A percentile compares a stretch with the other conserved stretches of the same genome.
phyloP scores from a whole-genome alignment of 768 basidiomycete species.

The Boletus rubescentipes region DNA sequence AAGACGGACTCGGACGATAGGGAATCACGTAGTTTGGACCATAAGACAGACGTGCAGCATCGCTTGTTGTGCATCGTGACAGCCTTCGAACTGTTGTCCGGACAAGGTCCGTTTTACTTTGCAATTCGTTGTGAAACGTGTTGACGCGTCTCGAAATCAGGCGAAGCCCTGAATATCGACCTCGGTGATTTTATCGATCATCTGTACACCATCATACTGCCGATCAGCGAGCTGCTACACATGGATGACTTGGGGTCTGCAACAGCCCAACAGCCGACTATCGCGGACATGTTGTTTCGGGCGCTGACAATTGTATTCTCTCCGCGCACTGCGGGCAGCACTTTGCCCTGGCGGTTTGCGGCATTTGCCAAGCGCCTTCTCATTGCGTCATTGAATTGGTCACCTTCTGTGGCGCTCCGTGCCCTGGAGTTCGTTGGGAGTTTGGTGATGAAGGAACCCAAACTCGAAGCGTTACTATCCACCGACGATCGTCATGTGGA shows the following conservation, averaged over 20 bases:
- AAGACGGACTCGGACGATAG: slow-evolving; percentile 41
- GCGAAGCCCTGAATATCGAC: slow-evolving; percentile 97
- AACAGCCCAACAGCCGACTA: slow-evolving; percentile 33
- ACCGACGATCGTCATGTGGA: slow-evolving; percentile 84
- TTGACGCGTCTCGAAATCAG: slow-evolving; percentile 38
- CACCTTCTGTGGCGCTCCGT: slow-evolving; percentile 60
- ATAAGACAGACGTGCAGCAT: slow-evolving; percentile 47
- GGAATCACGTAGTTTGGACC: slow-evolving; percentile 29
- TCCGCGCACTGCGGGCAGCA: slow-evolving; percentile 55
- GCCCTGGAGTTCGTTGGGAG: slow-evolving; percentile 71
- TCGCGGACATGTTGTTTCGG: slow-evolving; percentile 80
- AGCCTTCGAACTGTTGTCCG: slow-evolving; percentile 95
- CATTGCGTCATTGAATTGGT: slow-evolving; percentile 77
- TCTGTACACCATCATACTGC: slow-evolving; percentile 79
- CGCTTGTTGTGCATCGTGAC: slow-evolving; percentile 87
- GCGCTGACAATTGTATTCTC: slow-evolving; percentile 82
- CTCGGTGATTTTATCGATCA: slow-evolving; percentile 82
- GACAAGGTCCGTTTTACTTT: slow-evolving; percentile 66
- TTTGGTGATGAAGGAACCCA: slow-evolving; percentile 74
- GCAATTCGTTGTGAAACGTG: slow-evolving; percentile 7
- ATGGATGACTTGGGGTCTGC: slow-evolving; percentile 49
- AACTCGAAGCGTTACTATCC: slow-evolving; percentile 79
- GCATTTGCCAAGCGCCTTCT: slow-evolving; percentile 95
- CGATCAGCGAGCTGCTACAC: slow-evolving; percentile 64
- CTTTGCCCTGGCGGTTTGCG: slow-evolving; percentile 75